phyloP scores from a whole-genome alignment of 441 rosid species.

The Omphalea diandra region DNA sequence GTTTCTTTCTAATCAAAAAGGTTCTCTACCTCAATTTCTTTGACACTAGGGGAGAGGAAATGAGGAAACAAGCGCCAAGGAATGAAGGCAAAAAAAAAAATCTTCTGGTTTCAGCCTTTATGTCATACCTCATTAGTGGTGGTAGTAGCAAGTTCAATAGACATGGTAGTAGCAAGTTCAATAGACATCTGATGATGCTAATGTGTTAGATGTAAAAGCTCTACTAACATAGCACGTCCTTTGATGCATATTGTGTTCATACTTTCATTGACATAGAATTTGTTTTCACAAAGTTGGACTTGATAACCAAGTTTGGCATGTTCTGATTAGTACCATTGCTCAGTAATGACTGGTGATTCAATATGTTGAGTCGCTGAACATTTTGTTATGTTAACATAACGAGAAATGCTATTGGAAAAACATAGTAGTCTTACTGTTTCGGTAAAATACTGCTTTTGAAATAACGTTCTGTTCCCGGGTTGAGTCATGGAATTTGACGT shows the following conservation, averaged over 20 bases:
- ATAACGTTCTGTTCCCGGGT: no score
- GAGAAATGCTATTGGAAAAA: background rate
- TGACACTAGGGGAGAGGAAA: background rate
- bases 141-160: background rate
- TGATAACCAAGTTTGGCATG: background rate
- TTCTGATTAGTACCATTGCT: background rate
- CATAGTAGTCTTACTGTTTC: background rate
- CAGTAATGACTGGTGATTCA: background rate
- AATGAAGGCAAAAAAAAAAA: background rate
- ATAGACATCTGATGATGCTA: background rate
- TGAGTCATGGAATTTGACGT: background rate
- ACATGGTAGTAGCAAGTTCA: background rate
- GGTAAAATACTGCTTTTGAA: no score
- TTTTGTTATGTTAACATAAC: background rate
- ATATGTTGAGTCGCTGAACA: background rate
- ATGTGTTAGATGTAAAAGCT: background rate
- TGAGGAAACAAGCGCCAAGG: background rate
- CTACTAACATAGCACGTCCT: no score
- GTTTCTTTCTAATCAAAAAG: background rate
- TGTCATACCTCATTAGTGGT: background rate
- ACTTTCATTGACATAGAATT: background rate
- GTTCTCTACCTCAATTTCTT: background rate
- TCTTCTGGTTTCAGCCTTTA: background rate
- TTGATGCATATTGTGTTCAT: no score
- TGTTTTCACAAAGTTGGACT: background rate